Percentiles rank a stretch among this genome's conserved stretches.
Conservation (phyloP, 257 asterid genomes). For the Nyctanthes arbortristis region DNA sequence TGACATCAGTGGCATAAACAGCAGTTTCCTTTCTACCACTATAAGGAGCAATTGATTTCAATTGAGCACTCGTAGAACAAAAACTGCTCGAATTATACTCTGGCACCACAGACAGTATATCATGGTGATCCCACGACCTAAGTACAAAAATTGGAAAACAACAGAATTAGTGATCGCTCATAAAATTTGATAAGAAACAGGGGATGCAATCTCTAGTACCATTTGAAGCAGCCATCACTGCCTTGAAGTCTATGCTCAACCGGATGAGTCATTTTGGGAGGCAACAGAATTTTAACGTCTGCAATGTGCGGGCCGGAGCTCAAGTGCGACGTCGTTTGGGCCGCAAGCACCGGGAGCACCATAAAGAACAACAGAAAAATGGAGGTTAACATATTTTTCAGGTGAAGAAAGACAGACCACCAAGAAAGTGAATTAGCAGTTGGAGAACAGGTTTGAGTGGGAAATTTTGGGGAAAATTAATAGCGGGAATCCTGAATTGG, state of each 20-base stretch:
- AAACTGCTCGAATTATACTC: constrained; percentile 73
- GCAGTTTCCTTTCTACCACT: constrained; percentile 95
- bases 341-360: constrained; percentile 29
- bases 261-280: constrained; percentile 91
- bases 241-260: constrained; percentile 91
- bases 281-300: constrained; percentile 83
- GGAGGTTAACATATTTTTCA: constrained; percentile 34
- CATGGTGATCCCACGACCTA: constrained; percentile 98
- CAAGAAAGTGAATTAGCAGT: constrained; percentile 6
- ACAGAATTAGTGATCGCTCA: not conserved
- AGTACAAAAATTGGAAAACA: not conserved
- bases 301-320: constrained; percentile 81
- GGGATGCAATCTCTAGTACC: constrained; percentile 33
- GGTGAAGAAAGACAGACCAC: constrained; percentile 37
- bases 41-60: constrained; percentile 83
- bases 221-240: constrained; percentile 94
- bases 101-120: constrained; percentile 67
- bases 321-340: constrained; percentile 30
- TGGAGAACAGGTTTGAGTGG: too few species aligned
- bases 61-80: constrained; percentile 82
- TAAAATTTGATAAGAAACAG: not conserved
- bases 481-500: not conserved
- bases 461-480: not conserved
- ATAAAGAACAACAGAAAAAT: constrained; percentile 20
- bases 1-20: constrained; percentile 82